These are phyloP conservation scores for Penicillium hesseltinei DNA, from an alignment of 2,329 filamentous ascomycete species.

Conservation along the genomic window DNA sequence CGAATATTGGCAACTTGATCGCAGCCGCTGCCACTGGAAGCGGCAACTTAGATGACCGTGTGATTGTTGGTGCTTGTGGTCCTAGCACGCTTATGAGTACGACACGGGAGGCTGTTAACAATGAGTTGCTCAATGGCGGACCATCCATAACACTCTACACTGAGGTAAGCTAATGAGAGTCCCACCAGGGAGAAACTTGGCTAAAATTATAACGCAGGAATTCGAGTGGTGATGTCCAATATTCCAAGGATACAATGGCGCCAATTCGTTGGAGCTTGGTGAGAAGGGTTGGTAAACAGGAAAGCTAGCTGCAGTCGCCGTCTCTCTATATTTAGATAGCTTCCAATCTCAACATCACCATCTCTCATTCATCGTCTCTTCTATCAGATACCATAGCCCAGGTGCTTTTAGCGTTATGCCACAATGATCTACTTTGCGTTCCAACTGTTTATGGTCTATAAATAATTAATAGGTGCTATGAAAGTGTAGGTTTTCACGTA, in stretches of 20 bases:
- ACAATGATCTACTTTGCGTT: neutral
- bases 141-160: neutral
- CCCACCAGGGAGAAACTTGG: neutral
- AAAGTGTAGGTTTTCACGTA: conserved; percentile 12
- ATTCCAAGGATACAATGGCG: neutral
- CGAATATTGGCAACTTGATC: neutral
- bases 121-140: neutral
- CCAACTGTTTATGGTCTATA: neutral
- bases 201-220: neutral
- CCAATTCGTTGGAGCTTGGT: neutral
- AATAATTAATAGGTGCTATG: too few relatives aligned
- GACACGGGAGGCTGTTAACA: neutral
- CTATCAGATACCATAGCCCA: too few relatives aligned
- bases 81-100: neutral
- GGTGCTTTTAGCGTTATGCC: neutral
- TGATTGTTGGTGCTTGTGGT: conserved; percentile 3
- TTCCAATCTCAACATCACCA: too few relatives aligned
- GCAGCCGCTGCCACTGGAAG: neutral
- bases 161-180: neutral
- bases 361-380: too few relatives aligned
- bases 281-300: too few relatives aligned
- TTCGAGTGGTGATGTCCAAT: neutral
- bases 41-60: neutral
- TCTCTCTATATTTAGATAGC: too few relatives aligned
- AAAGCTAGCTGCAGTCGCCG: too few relatives aligned